These are phyloP conservation scores for bread wheat (Triticum aestivum) DNA, from an alignment of 176 grass and related monocot species.

Conservation along the genomic window DNA sequence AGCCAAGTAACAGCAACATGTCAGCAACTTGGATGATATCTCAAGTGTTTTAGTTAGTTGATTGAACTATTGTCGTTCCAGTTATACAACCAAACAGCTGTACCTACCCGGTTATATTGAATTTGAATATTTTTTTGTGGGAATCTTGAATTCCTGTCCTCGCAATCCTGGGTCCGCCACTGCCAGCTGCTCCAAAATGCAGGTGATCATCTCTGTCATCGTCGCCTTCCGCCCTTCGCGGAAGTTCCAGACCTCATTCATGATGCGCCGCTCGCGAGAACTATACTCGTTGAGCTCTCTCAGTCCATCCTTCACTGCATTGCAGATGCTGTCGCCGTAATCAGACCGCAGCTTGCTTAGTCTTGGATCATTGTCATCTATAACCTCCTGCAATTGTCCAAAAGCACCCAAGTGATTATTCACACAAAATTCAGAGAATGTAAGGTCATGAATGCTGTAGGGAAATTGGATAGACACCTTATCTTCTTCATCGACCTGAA, in stretches of 20 bases:
- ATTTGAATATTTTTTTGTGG: no score
- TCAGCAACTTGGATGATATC: not conserved
- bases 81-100: no score
- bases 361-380: slow-evolving; percentile 35
- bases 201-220: not conserved
- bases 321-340: not conserved
- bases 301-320: not conserved
- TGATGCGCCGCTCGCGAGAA: not conserved
- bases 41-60: not conserved
- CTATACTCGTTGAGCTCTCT: not conserved
- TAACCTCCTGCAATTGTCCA: slow-evolving; percentile 24
- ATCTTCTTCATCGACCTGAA: slow-evolving; percentile 28
- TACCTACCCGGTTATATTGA: no score
- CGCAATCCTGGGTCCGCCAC: not conserved
- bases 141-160: not conserved
- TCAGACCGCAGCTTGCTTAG: not conserved
- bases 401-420: not conserved
- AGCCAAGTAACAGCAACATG: slow-evolving; percentile 34
- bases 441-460: not conserved
- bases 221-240: slow-evolving; percentile 7
- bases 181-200: slow-evolving; percentile 8
- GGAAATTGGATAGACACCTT: slow-evolving; percentile 17
- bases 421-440: not conserved
- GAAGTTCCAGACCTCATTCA: slow-evolving; percentile 33
- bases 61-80: not conserved